Base-by-base conservation (phyloP, 1,284 basidiomycete species). In the Sparassis latifolia region DNA sequence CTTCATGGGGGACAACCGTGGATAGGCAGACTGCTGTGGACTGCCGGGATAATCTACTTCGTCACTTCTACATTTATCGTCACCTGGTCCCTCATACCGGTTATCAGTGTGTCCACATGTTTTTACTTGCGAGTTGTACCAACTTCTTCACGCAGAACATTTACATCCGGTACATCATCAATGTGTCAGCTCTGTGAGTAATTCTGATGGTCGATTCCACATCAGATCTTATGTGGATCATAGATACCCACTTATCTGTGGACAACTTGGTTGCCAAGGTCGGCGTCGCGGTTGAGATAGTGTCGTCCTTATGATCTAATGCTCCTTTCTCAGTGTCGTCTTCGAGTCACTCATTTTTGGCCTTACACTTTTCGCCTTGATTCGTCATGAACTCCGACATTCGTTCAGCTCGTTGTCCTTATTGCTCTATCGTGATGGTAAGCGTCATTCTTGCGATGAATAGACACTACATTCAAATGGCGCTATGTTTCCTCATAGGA, bases 371-470 rank as follows among this genome's bases (percentile, higher is more conserved):
- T 43, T 52, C 30, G 63, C 62, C 29, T 55, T 65, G 57, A 45
- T 64, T 38, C 49, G 52, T 4, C 59, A 61, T 52, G 58, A 61
- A 33, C 53, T 52, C 45, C 55, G 57, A 32, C 59, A 53, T 41
- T 62, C 61, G 4, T 57, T 66, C 40, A 63, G 53, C 39, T 55
- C 59, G 2, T 55, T 66, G 27, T 62, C 60, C 6, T 55, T 62
- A 38, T 62, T 66, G 30, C 54, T 67, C 12, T 67, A 63, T 41
- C 66, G 64, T 37, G 64, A 67, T 51, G 66, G 65, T 63, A 41
- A 44, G 40, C 40, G 28, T 7, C 40, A 12, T 51, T 10, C 3
- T 10, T 1, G 20, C 5, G 2, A 3, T 10, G 35, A 30, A 40
- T 35, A 2, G 9, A 20, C 5, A 12, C 2, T 10, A 27, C 31